Evolutionary conservation across 2,329 filamentous ascomycete species (phyloP), one percentile per base, ranked within the genome.

Genomic region (Cercospora zeina): DNA sequence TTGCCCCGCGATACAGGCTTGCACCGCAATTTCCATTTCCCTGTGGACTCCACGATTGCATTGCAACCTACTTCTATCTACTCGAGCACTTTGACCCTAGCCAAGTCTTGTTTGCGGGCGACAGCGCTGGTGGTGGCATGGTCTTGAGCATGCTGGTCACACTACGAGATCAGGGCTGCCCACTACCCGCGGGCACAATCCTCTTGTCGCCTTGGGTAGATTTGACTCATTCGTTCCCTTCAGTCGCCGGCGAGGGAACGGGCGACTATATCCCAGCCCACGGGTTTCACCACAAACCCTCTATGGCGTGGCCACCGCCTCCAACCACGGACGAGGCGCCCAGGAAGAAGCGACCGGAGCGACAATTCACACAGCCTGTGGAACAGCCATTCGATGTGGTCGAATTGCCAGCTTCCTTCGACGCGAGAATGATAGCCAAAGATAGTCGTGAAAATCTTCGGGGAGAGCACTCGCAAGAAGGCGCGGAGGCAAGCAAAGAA

Each of bases 201-300:
- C 80, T 97, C 42, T 90, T 97, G 56, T 96, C 91, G 54, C 95
- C 95, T 0, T 99, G 95, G 95, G 92, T 93, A 8, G 95, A 99
- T 74, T 79, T 97, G 58, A 96, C 91, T 0, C 93, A 97, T 74
- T 97, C 93, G 0, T 97, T 97, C 67, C 95, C 95, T 0, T 97
- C 93, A 67, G 84, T 96, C n/a, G 83, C 85, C 1, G 84, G 81
- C 4, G 85, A 91, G 42, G 87, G 85, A 54, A 84, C 85, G 0
- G 77, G 91, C 55, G 95, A 99, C 73, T 97, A 97, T 70, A 93
- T 99, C 34, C 95, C 95, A 4, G 78, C 87, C 0, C 83, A 88
- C 68, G 95, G 95, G 0, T 97, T 99, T 70, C 87, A 96, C 67
- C 92, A 97, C 69, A 91, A 89, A 70, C 95, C 93, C 0, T 96